phyloP scores from a whole-genome alignment of 2,329 filamentous ascomycete species.

The Fusarium humuli region DNA sequence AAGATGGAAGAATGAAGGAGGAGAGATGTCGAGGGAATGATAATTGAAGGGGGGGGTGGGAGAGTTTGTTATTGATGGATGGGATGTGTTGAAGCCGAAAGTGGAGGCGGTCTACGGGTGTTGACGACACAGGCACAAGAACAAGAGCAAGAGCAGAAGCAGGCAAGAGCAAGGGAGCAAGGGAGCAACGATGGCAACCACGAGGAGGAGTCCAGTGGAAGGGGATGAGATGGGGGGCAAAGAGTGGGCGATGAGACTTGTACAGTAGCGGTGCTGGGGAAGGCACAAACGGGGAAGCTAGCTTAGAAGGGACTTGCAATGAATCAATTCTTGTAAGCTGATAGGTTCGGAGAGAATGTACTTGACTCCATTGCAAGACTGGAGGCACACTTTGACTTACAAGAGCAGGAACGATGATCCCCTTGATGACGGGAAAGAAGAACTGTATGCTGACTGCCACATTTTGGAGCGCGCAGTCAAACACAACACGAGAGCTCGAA shows the following conservation, averaged over 20 bases:
- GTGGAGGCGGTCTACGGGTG: conserved; percentile 47
- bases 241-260: conserved; percentile 38
- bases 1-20: conserved; percentile 19
- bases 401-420: conserved; percentile 32
- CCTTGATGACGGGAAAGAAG: conserved; percentile 20
- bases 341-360: conserved; percentile 28
- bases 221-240: conserved; percentile 38
- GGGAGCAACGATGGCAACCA: conserved; percentile 38
- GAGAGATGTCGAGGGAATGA: conserved; percentile 27
- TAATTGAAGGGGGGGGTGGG: conserved; percentile 33
- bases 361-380: conserved; percentile 27
- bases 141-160: conserved; percentile 1
- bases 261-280: conserved; percentile 33
- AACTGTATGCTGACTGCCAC: conserved; percentile 24
- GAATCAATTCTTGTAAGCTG: conserved; percentile 44
- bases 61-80: conserved; percentile 43
- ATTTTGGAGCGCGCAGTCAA: conserved; percentile 15
- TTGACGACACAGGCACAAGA: conserved; percentile 38
- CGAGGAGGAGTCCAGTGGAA: conserved; percentile 19
- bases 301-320: conserved; percentile 37
- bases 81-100: conserved; percentile 34
- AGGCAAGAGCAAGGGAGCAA: conserved; percentile 41
- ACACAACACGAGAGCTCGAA: conserved; percentile 52
- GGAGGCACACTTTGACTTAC: conserved; percentile 19
- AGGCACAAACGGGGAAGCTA: conserved; percentile 38